Percentiles rank a stretch among this genome's conserved stretches.
These are phyloP conservation scores for Epipyxis sp. DNA, from an alignment of 108 stramenopile species.

Conservation along the genomic window DNA sequence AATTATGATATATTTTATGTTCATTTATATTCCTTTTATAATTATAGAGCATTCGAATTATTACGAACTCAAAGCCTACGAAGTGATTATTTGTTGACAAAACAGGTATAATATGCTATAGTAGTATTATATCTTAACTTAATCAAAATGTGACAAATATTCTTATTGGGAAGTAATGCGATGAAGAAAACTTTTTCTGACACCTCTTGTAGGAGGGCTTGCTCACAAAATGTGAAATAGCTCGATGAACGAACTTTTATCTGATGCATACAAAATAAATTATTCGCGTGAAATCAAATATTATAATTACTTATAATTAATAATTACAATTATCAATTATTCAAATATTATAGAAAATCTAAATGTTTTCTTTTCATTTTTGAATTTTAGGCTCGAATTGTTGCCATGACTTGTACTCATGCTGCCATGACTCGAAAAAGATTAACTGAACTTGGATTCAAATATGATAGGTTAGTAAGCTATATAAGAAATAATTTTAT, in stretches of 20 bases:
- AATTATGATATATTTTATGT: too few relatives aligned
- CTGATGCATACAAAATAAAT: too few relatives aligned
- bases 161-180: not conserved
- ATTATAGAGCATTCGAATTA: slow-evolving; percentile 91
- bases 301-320: too few relatives aligned
- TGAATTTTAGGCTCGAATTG: slow-evolving; percentile 75
- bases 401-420: slow-evolving; percentile 98
- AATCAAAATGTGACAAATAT: not conserved
- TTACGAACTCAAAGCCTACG: slow-evolving; percentile 84
- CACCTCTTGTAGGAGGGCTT: slow-evolving; percentile 34
- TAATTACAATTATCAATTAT: too few relatives aligned
- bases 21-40: too few relatives aligned
- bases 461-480: slow-evolving; percentile 72
- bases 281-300: too few relatives aligned
- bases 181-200: slow-evolving; percentile 36
- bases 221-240: too few relatives aligned
- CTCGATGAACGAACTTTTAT: too few relatives aligned
- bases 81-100: slow-evolving; percentile 85
- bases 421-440: slow-evolving; percentile 89
- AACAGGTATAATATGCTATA: slow-evolving; percentile 43
- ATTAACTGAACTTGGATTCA: slow-evolving; percentile 82
- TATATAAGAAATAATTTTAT: not conserved
- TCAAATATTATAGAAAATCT: not conserved
- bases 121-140: too few relatives aligned
- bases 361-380: not conserved